Percentiles rank a stretch among this genome's conserved stretches.
These are phyloP conservation scores for Penicillium sp. DNA, from an alignment of 2,329 filamentous ascomycete species.

Conservation along the genomic window DNA sequence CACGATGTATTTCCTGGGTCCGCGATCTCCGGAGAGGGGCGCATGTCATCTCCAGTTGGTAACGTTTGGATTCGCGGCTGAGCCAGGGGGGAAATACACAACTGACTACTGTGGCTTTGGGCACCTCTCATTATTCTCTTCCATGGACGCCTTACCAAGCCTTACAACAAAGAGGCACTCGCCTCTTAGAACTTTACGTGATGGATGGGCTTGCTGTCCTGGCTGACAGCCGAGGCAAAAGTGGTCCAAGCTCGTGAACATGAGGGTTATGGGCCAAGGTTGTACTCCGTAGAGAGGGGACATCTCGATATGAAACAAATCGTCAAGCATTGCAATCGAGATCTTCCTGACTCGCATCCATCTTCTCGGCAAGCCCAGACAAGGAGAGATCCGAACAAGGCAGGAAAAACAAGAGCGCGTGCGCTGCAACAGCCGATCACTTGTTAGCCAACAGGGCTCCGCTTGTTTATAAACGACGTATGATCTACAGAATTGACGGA, in stretches of 20 bases:
- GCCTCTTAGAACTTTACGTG: background rate
- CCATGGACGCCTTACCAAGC: background rate
- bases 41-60: background rate
- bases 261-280: background rate
- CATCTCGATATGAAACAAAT: conserved; percentile 7
- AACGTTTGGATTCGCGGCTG: background rate
- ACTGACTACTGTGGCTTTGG: background rate
- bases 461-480: conserved; percentile 1
- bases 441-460: background rate
- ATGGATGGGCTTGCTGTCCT: background rate
- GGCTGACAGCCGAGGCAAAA: background rate
- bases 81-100: background rate
- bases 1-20: background rate
- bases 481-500: conserved; percentile 16
- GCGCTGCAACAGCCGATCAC: conserved; percentile 8
- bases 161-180: background rate
- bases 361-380: conserved; percentile 3
- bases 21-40: background rate
- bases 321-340: conserved; percentile 15
- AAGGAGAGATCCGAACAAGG: conserved; percentile 6
- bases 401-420: background rate
- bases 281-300: background rate
- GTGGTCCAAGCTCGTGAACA: conserved; percentile 5
- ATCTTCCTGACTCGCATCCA: conserved; percentile 10
- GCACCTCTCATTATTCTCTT: background rate